Evolutionary conservation across 805 yeast genomes (phyloP).

Genomic region (Kurtzmaniella fragi): DNA sequence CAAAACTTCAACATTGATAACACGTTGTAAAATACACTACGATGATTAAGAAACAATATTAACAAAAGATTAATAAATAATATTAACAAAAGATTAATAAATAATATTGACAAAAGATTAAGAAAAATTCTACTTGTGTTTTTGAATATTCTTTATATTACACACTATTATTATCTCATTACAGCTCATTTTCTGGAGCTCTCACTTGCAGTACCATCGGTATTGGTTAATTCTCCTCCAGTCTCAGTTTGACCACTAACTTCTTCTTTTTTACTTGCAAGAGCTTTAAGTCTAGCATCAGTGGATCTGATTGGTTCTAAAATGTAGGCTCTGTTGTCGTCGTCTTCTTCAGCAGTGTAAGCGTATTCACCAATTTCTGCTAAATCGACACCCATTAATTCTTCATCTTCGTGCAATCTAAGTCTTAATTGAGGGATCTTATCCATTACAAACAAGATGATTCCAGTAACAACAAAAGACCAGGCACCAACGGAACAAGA

Average conservation of each 20-base stretch:
- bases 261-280: conserved; percentile 17
- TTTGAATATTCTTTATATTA: too few species aligned
- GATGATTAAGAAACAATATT: too few species aligned
- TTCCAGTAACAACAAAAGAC: conserved; percentile 69
- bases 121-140: too few species aligned
- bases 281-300: conserved; percentile 32
- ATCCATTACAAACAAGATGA: conserved; percentile 64
- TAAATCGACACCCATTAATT: conserved; percentile 81
- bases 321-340: conserved; percentile 38
- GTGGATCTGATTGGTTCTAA: conserved; percentile 76
- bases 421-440: conserved; percentile 74
- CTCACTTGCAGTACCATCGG: conserved; percentile 7
- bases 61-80: too few species aligned
- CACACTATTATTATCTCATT: not conserved
- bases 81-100: too few species aligned
- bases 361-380: conserved; percentile 90
- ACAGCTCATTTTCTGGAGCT: conserved; percentile 3
- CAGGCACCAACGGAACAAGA: conserved; percentile 65
- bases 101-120: too few species aligned
- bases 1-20: too few species aligned
- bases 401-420: conserved; percentile 83
- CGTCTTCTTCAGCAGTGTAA: conserved; percentile 51
- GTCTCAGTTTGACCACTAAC: conserved; percentile 9
- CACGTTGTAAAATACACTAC: too few species aligned
- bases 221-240: conserved; percentile 10